Base-by-base conservation (phyloP, 2,329 filamentous ascomycete species). In the Tympanopsis confertula region DNA sequence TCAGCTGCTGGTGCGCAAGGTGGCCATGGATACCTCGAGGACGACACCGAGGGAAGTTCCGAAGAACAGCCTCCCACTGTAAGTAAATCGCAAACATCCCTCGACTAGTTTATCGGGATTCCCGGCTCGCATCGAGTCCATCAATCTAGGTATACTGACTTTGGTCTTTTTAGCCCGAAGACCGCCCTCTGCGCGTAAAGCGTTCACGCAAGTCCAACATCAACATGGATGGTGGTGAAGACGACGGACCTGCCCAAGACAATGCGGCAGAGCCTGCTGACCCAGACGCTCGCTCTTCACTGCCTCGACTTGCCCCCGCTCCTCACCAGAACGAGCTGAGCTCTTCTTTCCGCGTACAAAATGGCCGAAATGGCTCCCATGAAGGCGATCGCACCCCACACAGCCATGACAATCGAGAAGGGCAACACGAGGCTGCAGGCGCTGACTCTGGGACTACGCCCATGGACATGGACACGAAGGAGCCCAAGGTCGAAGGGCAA, bases 81-180 rank as follows among this genome's bases (percentile, higher is more conserved):
- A 50, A 39, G 54, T 48, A 39, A 35, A 35, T 22, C 26, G 35
- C 33, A 36, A 29, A 38, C 15, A 35, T 17, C 29, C 18, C 38
- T 19, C 19, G 36, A 22, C 13, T 36, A 17, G 37, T 38, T 36
- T 20, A 38, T 38, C 33, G 24, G 3, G 3, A 32, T 19, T 38
- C 36, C 19, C 15, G 38, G n/a, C 19, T n/a, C n/a, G n/a, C n/a
- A n/a, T n/a, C n/a, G n/a, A n/a, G n/a, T n/a, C n/a, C n/a, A n/a
- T n/a, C n/a, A n/a, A n/a, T n/a, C n/a, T n/a, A n/a, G n/a, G n/a
- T n/a, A n/a, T n/a, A n/a, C n/a, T n/a, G n/a, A n/a, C n/a, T n/a
- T n/a, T n/a, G n/a, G n/a, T n/a, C n/a, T n/a, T n/a, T n/a, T n/a
- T 42, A 66, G 62, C 63, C 63, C 30, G 55, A 62, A 51, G 62